Evolutionary conservation across 257 asterid species (phyloP).

Genomic region (Gentiana straminea): DNA sequence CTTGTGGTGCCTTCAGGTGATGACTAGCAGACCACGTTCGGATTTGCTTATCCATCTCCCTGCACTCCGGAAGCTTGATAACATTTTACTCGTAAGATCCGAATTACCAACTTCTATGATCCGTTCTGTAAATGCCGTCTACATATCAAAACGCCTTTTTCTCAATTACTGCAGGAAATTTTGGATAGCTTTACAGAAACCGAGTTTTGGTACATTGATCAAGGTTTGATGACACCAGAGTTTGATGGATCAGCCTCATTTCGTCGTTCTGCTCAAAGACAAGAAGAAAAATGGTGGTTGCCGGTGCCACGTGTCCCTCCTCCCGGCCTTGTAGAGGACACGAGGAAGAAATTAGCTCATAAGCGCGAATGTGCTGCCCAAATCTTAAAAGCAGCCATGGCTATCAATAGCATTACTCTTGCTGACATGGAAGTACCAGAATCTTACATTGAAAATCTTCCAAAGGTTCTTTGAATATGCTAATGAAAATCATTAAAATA

Average conservation of each 20-base stretch:
- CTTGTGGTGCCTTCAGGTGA: slow-evolving; percentile 40
- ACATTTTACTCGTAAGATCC: slow-evolving; percentile 71
- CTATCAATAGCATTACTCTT: slow-evolving; percentile 59
- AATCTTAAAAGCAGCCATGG: slow-evolving; percentile 81
- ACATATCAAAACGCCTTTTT: background rate
- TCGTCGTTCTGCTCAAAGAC: slow-evolving; percentile 50
- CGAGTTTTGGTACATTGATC: slow-evolving; percentile 84
- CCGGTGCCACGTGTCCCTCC: slow-evolving; percentile 91
- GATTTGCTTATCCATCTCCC: slow-evolving; percentile 78
- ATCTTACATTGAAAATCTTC: slow-evolving; percentile 72
- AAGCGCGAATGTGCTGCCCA: slow-evolving; percentile 81
- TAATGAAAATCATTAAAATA: background rate
- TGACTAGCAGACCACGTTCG: slow-evolving; percentile 66
- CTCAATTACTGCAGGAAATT: slow-evolving; percentile 43
- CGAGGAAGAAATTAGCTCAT: slow-evolving; percentile 44
- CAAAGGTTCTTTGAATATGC: slow-evolving; percentile 47
- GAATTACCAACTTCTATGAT: background rate
- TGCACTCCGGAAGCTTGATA: slow-evolving; percentile 90
- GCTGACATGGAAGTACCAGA: slow-evolving; percentile 97
- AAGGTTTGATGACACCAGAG: slow-evolving; percentile 57
- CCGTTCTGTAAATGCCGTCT: background rate
- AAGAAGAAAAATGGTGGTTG: slow-evolving; percentile 96
- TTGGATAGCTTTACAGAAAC: slow-evolving; percentile 57
- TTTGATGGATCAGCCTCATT: slow-evolving; percentile 59
- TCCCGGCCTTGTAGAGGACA: slow-evolving; percentile 57